A percentile compares a stretch with the other conserved stretches of the same genome.
Evolutionary conservation across 2,329 filamentous ascomycete species (phyloP).

Genomic region (Elsinoe arachidis): DNA sequence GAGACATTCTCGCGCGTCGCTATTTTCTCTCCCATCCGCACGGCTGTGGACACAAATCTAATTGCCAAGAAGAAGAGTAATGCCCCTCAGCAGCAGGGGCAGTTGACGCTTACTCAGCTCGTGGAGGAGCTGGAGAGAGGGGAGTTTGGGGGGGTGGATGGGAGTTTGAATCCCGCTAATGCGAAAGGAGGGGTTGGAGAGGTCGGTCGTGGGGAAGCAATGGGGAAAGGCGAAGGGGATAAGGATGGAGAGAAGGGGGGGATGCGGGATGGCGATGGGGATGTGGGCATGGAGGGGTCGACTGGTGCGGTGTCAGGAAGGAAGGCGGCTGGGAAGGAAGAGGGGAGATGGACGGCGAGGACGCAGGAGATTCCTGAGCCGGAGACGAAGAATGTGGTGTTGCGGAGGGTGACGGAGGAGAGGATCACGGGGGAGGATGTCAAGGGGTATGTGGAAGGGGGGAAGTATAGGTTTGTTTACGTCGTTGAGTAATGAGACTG

Average conservation of each 20-base stretch:
- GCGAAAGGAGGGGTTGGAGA: too few relatives aligned
- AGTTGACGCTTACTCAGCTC: constrained; percentile 14
- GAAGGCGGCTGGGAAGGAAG: background rate
- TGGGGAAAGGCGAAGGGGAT: background rate
- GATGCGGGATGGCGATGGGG: background rate
- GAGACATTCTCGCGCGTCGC: constrained; percentile 46
- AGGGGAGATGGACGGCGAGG: background rate
- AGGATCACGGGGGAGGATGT: background rate
- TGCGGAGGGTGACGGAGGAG: constrained; percentile 13
- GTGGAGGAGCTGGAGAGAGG: constrained; percentile 25
- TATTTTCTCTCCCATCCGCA: constrained; percentile 44
- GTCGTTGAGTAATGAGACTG: background rate
- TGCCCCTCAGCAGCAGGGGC: constrained; percentile 14
- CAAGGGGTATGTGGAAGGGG: background rate
- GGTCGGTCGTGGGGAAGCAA: constrained; percentile 15
- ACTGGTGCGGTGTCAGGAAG: background rate
- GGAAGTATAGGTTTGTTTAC: background rate
- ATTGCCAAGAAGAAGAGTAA: constrained; percentile 26
- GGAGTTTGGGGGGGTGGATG: constrained; percentile 26
- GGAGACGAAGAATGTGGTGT: constrained; percentile 15
- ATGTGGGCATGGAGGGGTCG: too few relatives aligned
- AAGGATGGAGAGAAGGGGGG: background rate
- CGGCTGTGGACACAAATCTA: constrained; percentile 35
- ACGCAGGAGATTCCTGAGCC: constrained; percentile 17
- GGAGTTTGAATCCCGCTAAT: constrained; percentile 9